phyloP scores from a whole-genome alignment of 208 protist genomes.

The Naegleria lovaniensis region DNA sequence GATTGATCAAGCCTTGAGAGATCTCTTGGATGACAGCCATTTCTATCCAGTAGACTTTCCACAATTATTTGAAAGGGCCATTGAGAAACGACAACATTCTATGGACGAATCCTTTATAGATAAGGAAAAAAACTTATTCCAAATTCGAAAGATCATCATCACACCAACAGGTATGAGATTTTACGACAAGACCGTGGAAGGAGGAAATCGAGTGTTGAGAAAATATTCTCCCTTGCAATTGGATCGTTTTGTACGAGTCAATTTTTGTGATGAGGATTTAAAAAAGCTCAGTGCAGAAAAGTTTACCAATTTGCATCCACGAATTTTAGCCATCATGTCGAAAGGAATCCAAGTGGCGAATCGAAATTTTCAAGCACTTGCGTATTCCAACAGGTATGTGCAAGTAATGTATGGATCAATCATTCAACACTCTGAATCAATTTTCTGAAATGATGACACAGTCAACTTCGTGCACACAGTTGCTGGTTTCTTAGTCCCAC shows the following conservation, averaged over 20 bases:
- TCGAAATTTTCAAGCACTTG: background rate
- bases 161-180: background rate
- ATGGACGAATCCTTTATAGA: background rate
- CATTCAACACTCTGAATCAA: no score
- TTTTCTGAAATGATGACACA: no score
- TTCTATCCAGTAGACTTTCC: background rate
- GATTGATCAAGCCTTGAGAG: background rate
- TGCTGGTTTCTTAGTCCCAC: background rate
- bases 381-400: background rate
- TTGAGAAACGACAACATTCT: background rate
- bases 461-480: background rate
- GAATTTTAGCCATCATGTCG: background rate
- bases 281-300: background rate
- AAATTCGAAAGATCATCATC: background rate
- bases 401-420: no score
- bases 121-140: background rate
- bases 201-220: background rate
- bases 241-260: background rate
- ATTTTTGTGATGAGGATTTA: background rate
- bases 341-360: background rate
- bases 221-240: background rate
- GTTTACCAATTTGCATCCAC: background rate
- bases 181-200: background rate
- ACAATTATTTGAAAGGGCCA: background rate
- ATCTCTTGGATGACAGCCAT: background rate